Evolutionary conservation across 345 rosid genomes (phyloP), one percentile per base, ranked within the genome.

Genomic region (Eucalyptus sideroxylon): DNA sequence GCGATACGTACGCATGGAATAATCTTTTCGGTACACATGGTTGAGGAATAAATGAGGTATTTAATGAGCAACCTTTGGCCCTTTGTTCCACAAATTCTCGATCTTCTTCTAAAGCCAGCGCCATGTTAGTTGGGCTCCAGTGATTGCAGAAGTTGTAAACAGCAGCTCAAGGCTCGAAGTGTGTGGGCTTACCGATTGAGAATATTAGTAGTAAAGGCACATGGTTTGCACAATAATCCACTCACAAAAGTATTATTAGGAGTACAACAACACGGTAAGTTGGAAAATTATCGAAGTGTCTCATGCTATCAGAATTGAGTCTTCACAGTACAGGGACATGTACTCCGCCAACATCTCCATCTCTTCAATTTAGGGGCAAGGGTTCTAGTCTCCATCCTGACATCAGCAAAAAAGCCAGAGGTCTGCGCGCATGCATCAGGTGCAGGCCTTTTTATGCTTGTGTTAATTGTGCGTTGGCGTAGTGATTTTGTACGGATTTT

Each of bases 221-320:
- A 2, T 11, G 27, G 30, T 77, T 11, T 77, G 30, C 85, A 21
- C 47, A 21, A 40, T 77, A 40, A 77, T 77, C 85, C 47, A 21
- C 85, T 77, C 24, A 21, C 7, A 77, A 21, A 77, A 77, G 6
- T 11, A 19, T 77, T 11, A 10, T 44, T 6, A 77, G 77, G 77
- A 65, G 40, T 21, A n/a, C 77, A 14, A n/a, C 72, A 13, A 8
- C 77, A n/a, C 19, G 37, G 77, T n/a, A 14, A 30, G 40, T 31
- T 16, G 4, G 17, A 89, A 96, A 89, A 88, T 95, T 98, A 56
- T 94, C 96, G 92, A 95, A 30, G 31, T 62, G 69, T 62, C 0
- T 30, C 31, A 27, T 62, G 31, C n/a, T 10, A 56, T 26, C 62
- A 56, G 12, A 56, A 56, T 10, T 56, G 62, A 56, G 62, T 56